A percentile compares a stretch with the other conserved stretches of the same genome.
These are phyloP conservation scores for Neonectria hederae DNA, from an alignment of 2,329 filamentous ascomycete species.

Conservation along the genomic window DNA sequence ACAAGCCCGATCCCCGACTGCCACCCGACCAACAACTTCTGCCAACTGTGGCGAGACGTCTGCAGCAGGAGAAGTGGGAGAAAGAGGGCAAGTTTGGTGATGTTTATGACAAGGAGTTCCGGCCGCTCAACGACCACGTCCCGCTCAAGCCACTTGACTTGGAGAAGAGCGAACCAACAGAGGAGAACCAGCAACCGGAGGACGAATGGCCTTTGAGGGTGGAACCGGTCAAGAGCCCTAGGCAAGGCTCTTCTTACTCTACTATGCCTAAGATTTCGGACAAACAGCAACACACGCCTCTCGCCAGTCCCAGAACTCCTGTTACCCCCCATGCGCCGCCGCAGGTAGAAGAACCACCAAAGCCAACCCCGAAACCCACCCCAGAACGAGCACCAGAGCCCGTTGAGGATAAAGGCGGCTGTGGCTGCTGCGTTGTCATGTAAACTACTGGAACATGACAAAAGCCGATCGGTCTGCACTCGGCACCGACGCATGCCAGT, in stretches of 20 bases:
- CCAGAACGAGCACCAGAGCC: constrained; percentile 31
- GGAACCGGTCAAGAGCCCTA: constrained; percentile 57
- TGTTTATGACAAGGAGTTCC: constrained; percentile 87
- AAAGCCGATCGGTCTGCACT: not conserved
- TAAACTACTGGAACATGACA: constrained; percentile 39
- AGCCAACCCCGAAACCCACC: constrained; percentile 24
- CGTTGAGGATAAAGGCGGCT: constrained; percentile 53
- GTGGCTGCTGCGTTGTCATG: constrained; percentile 63
- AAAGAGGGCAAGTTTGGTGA: constrained; percentile 87
- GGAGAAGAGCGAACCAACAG: constrained; percentile 38
- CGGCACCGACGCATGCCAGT: not conserved
- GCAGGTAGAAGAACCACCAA: constrained; percentile 32
- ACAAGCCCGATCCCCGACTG: constrained; percentile 92
- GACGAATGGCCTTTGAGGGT: constrained; percentile 70
- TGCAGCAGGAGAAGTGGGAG: constrained; percentile 96
- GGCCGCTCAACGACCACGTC: constrained; percentile 77
- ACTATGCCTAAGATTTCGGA: constrained; percentile 68
- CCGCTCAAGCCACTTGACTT: constrained; percentile 57
- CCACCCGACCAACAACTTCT: constrained; percentile 96
- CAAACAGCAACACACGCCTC: constrained; percentile 43
- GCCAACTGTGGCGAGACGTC: constrained; percentile 87
- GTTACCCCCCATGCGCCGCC: constrained; percentile 37
- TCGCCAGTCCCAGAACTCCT: constrained; percentile 59
- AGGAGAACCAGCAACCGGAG: constrained; percentile 25
- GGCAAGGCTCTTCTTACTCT: constrained; percentile 65